phyloP scores from a whole-genome alignment of 495 filamentous ascomycete species.

The Tuber borchii region DNA sequence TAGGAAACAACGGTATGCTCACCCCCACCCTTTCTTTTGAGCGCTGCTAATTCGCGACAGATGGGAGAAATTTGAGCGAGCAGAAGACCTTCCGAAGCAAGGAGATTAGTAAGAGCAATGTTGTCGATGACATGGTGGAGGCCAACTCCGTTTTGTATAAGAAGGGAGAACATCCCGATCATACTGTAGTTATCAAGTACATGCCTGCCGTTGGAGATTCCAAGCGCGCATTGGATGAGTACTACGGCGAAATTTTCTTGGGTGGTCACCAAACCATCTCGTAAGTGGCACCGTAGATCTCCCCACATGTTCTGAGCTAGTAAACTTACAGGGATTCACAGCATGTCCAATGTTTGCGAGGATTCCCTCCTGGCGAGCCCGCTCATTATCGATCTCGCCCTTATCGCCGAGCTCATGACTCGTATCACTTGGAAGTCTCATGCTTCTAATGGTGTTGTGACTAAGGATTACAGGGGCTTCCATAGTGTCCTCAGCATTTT shows the following conservation, averaged over 20 bases:
- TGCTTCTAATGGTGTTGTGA: slow-evolving; percentile 45
- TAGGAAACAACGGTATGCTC: slow-evolving; percentile 71
- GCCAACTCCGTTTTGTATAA: slow-evolving; percentile 87
- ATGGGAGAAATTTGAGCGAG: slow-evolving; percentile 95
- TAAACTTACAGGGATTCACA: slow-evolving; percentile 42
- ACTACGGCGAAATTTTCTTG: slow-evolving; percentile 99
- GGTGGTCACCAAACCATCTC: slow-evolving; percentile 96
- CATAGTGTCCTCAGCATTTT: slow-evolving; percentile 96
- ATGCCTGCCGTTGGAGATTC: slow-evolving; percentile 98
- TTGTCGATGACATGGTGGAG: slow-evolving; percentile 98
- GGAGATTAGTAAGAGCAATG: slow-evolving; percentile 98
- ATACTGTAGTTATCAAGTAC: slow-evolving; percentile 94
- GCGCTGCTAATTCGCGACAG: slow-evolving; percentile 39
- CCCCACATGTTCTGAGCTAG: not conserved
- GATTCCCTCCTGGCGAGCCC: slow-evolving; percentile 96
- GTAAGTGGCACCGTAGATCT: slow-evolving; percentile 44
- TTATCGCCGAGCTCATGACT: slow-evolving; percentile 95
- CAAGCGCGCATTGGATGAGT: slow-evolving; percentile 97
- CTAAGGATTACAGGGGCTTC: slow-evolving; percentile 79
- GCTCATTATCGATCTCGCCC: slow-evolving; percentile 90
- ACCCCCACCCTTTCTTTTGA: not conserved
- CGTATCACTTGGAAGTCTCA: slow-evolving; percentile 83
- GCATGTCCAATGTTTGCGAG: slow-evolving; percentile 97
- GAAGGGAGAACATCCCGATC: slow-evolving; percentile 78
- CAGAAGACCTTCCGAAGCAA: slow-evolving; percentile 98